These are phyloP conservation scores for Colletotrichum sp. DNA, from an alignment of 2,329 filamentous ascomycete species.

Conservation along the genomic window DNA sequence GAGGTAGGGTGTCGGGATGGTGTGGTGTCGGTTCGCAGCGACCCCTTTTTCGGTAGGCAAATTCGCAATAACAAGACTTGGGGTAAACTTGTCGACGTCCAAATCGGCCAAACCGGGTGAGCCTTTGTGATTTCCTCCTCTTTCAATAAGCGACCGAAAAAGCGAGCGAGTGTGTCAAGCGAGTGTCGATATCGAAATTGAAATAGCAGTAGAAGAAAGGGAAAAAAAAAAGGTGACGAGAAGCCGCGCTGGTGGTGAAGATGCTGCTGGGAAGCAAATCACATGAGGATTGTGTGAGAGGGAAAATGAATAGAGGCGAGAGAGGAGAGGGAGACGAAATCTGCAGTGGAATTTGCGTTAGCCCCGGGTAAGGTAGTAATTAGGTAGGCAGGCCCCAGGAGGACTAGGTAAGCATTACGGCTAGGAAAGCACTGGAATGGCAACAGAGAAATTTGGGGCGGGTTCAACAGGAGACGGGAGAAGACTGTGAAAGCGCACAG, in stretches of 20 bases:
- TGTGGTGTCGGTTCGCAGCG: background rate
- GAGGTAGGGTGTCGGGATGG: background rate
- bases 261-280: constrained; percentile 24
- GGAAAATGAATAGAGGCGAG: background rate
- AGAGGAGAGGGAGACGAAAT: background rate
- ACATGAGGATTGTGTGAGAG: background rate
- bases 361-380: background rate
- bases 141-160: background rate
- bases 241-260: background rate
- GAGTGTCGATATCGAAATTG: constrained; percentile 4
- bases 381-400: background rate
- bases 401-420: background rate
- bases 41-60: constrained; percentile 12
- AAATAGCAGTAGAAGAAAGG: background rate
- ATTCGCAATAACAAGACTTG: background rate
- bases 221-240: background rate
- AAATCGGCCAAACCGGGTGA: background rate
- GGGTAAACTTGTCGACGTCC: background rate
- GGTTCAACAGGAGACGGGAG: background rate
- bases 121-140: background rate
- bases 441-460: constrained; percentile 4
- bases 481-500: background rate
- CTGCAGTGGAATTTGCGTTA: background rate
- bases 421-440: constrained; percentile 13
- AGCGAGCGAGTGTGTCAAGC: constrained; percentile 16